Evolutionary conservation across 768 basidiomycete species (phyloP), one percentile per base, ranked within the genome.

Genomic region (Mycena albidolilacea): DNA sequence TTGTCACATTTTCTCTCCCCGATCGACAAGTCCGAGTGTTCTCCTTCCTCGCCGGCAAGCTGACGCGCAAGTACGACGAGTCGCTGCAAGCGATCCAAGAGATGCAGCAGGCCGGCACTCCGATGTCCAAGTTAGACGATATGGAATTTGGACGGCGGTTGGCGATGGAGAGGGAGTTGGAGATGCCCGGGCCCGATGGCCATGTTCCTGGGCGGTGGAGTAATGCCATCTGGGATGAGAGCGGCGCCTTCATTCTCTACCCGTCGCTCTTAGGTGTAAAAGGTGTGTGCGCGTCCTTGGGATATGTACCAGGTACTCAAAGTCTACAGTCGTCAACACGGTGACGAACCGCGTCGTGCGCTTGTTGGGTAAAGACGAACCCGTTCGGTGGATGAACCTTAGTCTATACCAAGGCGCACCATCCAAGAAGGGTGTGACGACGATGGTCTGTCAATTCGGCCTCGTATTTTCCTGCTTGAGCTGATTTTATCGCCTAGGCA

Each of bases 101-200:
- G 81, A 98, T 99, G 97, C 98, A 99, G 81, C 98, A 99, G 81
- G 97, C 97, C 1, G 97, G 97, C 0, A 98, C 98, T 5, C 93
- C 95, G 0, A 89, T 95, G 21, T 95, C 93, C 82, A 93, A 91
- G 77, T 91, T 99, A 19, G 98, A 99, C 66, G 97, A 98, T 82
- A 99, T 99, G 98, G 98, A 99, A 81, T 98, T 99, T 78, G 97
- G 97, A n/a, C 87, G 97, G 69, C 89, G 97, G n/a, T 85, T 99
- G 73, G 97, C 97, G 5, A 86, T 92, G 39, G 98, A 99, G 81
- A 87, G 95, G 73, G 98, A 99, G 78, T 82, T 99, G 54, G 97
- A 98, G 83, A 84, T 93, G 67, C 91, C 93, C 46, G 93, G 91
- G 14, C 90, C 91, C 5, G 94, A 95, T 79, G 92, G 92, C 38